phyloP scores from a whole-genome alignment of 176 grass and related monocot species.

The Cenchrus purpureus region DNA sequence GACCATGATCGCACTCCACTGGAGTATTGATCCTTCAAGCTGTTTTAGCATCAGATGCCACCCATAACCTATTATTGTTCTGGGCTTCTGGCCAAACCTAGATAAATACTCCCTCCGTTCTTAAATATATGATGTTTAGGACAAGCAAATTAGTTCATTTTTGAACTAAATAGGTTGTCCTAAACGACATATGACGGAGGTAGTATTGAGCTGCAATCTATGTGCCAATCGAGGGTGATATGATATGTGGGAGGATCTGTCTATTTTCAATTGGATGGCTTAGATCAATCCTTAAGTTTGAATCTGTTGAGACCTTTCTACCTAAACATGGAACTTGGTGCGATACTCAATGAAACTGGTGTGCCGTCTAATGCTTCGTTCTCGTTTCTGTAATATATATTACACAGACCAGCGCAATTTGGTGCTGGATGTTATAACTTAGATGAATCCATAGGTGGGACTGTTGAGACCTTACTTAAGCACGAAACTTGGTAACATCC shows the following conservation, averaged over 20 bases:
- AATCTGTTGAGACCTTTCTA: background rate
- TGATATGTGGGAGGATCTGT: background rate
- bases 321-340: background rate
- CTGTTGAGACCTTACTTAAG: too few species aligned
- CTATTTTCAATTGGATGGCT: background rate
- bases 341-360: background rate
- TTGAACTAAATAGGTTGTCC: too few species aligned
- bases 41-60: constrained; percentile 42
- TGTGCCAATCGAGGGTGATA: background rate
- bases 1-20: background rate
- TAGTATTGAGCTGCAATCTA: background rate
- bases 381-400: too few species aligned
- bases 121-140: too few species aligned
- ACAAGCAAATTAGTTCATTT: too few species aligned
- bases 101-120: too few species aligned
- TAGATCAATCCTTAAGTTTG: background rate
- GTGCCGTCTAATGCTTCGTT: too few species aligned
- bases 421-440: too few species aligned
- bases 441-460: too few species aligned
- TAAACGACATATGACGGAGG: too few species aligned
- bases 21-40: constrained; percentile 24
- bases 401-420: too few species aligned
- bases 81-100: background rate
- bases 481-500: too few species aligned
- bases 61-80: constrained; percentile 15